A percentile compares a stretch with the other conserved stretches of the same genome.
phyloP scores from a whole-genome alignment of 1,139 yeast species.

The Diutina ranongensis region DNA sequence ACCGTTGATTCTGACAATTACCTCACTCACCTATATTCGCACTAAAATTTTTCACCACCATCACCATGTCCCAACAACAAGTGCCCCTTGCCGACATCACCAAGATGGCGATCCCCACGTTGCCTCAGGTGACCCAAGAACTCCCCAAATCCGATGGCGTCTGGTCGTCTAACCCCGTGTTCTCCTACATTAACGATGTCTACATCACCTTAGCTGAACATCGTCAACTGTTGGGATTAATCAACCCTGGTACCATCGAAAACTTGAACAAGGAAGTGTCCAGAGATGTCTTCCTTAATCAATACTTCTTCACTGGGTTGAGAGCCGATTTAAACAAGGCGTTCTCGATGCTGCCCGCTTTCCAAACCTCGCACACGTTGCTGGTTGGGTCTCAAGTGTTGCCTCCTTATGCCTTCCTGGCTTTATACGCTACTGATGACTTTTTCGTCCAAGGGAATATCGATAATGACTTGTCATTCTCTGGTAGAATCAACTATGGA shows the following conservation, averaged over 20 bases:
- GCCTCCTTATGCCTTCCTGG: constrained; percentile 89
- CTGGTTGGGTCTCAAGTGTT: constrained; percentile 77
- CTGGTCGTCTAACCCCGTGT: constrained; percentile 82
- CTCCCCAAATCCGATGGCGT: constrained; percentile 43
- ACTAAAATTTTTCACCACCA: constrained; percentile 5
- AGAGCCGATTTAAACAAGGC: constrained; percentile 95
- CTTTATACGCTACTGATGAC: constrained; percentile 80
- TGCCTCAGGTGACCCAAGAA: constrained; percentile 44
- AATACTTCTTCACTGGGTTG: constrained; percentile 89
- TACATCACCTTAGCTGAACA: constrained; percentile 65
- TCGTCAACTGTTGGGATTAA: constrained; percentile 69
- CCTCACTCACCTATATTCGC: too few species aligned
- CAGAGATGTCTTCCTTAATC: constrained; percentile 83
- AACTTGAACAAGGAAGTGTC: constrained; percentile 88
- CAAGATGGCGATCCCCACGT: constrained; percentile 41
- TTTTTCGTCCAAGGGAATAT: constrained; percentile 84
- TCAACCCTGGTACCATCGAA: constrained; percentile 93
- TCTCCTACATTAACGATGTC: constrained; percentile 69
- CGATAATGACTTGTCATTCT: constrained; percentile 75
- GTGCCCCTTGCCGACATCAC: constrained; percentile 41
- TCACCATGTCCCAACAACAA: constrained; percentile 6
- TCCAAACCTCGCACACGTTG: constrained; percentile 95
- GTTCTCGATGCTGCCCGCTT: constrained; percentile 82
- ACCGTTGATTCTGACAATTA: too few species aligned
- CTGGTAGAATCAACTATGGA: constrained; percentile 87